Evolutionary conservation across 2,329 filamentous ascomycete species (phyloP).

Genomic region (Pseudopithomyces chartarum): DNA sequence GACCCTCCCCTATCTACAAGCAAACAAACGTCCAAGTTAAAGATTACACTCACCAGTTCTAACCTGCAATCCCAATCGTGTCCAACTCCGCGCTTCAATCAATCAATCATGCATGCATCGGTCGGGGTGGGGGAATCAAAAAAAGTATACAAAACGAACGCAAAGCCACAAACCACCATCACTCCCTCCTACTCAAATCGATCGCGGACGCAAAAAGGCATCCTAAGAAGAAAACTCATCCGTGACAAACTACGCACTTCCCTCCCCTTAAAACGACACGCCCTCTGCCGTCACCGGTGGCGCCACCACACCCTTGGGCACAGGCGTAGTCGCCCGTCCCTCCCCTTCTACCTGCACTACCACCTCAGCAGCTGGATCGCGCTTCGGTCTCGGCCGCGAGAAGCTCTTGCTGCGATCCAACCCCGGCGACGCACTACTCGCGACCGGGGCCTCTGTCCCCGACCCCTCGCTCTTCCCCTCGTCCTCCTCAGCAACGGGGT

Average conservation of each 20-base stretch:
- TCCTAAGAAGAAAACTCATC: background rate
- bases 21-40: slow-evolving; percentile 5
- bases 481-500: background rate
- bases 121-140: background rate
- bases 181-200: too few species aligned
- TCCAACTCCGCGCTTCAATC: slow-evolving; percentile 10
- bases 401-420: slow-evolving; percentile 8
- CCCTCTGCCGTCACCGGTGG: slow-evolving; percentile 9
- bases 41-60: slow-evolving; percentile 1
- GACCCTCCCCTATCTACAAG: slow-evolving; percentile 11
- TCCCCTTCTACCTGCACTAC: slow-evolving; percentile 2
- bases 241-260: too few species aligned
- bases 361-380: slow-evolving; percentile 4
- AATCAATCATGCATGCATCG: background rate
- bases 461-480: slow-evolving; percentile 22
- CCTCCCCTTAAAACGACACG: background rate
- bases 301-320: background rate
- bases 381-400: slow-evolving; percentile 5
- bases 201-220: background rate
- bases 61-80: background rate
- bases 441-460: background rate
- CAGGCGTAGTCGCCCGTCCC: background rate
- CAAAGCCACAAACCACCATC: too few species aligned
- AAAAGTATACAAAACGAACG: background rate
- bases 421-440: background rate